These are phyloP conservation scores for Camptophora hylomeconis DNA, from an alignment of 2,329 filamentous ascomycete genomes.

Conservation along the genomic window DNA sequence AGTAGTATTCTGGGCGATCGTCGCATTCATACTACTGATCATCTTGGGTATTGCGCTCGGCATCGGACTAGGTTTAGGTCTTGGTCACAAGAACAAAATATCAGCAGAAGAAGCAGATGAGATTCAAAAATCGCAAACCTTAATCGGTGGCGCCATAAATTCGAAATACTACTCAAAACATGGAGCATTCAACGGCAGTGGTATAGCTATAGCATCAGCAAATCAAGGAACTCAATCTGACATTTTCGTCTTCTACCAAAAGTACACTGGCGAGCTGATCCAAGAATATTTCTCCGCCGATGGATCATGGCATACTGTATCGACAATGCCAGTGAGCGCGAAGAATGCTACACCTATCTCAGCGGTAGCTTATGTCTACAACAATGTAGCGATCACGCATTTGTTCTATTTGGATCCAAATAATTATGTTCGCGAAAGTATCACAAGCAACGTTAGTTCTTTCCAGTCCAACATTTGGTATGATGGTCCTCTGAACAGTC, in stretches of 20 bases:
- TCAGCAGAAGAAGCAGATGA: not conserved
- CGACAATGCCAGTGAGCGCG: constrained; percentile 21
- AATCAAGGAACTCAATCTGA: constrained; percentile 26
- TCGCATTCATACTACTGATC: constrained; percentile 1
- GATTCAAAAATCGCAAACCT: constrained; percentile 1
- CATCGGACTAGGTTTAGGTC: constrained; percentile 4
- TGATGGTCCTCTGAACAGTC: constrained; percentile 22
- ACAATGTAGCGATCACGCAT: constrained; percentile 25
- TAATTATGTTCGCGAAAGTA: constrained; percentile 26
- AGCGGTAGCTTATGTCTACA: constrained; percentile 28
- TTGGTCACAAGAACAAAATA: constrained; percentile 1
- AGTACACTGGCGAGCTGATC: constrained; percentile 29
- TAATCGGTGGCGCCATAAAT: constrained; percentile 11
- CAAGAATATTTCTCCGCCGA: constrained; percentile 21
- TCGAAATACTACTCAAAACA: constrained; percentile 25
- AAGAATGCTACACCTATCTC: constrained; percentile 33
- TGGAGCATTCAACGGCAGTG: constrained; percentile 35
- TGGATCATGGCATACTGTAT: constrained; percentile 27
- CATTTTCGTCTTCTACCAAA: constrained; percentile 33
- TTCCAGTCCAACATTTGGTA: constrained; percentile 24
- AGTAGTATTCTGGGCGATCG: too few relatives aligned
- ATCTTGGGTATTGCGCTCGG: constrained; percentile 3
- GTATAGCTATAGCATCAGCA: constrained; percentile 32
- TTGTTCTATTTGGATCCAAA: constrained; percentile 30
- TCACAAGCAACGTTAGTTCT: constrained; percentile 22